phyloP scores from a whole-genome alignment of 1,139 yeast species.

The Kodamaea derodonti region DNA sequence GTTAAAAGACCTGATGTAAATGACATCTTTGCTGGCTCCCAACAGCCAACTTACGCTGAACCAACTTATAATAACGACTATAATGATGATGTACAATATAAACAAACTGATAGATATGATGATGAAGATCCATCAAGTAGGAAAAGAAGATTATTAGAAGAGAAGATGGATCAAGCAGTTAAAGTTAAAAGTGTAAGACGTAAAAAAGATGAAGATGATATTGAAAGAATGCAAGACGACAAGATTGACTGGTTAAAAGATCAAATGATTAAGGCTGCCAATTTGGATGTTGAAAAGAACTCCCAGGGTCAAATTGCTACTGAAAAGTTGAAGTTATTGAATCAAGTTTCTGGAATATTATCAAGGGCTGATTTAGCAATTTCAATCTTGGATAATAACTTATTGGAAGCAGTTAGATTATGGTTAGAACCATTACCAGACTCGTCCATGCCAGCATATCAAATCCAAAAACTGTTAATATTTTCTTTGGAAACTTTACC shows the following conservation, averaged over 20 bases:
- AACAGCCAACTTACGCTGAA: slow-evolving; percentile 4
- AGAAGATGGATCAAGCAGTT: slow-evolving; percentile 71
- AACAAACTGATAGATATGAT: slow-evolving; percentile 11
- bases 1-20: slow-evolving; percentile 10
- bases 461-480: slow-evolving; percentile 86
- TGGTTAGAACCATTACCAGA: slow-evolving; percentile 99
- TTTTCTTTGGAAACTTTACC: slow-evolving; percentile 74
- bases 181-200: slow-evolving; percentile 59
- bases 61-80: slow-evolving; percentile 9
- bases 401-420: slow-evolving; percentile 87
- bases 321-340: slow-evolving; percentile 76
- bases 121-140: slow-evolving; percentile 50
- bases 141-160: slow-evolving; percentile 76
- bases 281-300: slow-evolving; percentile 82
- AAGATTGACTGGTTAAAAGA: slow-evolving; percentile 76
- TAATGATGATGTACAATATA: slow-evolving; percentile 7
- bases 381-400: slow-evolving; percentile 88
- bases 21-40: slow-evolving; percentile 7
- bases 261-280: slow-evolving; percentile 91
- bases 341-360: slow-evolving; percentile 71
- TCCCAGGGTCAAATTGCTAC: slow-evolving; percentile 76
- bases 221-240: slow-evolving; percentile 94
- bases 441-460: slow-evolving; percentile 94
- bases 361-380: slow-evolving; percentile 85
- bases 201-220: slow-evolving; percentile 79